Evolutionary conservation across 2,329 filamentous ascomycete species (phyloP), one percentile per base, ranked within the genome.

Genomic region (Balansia obtecta): DNA sequence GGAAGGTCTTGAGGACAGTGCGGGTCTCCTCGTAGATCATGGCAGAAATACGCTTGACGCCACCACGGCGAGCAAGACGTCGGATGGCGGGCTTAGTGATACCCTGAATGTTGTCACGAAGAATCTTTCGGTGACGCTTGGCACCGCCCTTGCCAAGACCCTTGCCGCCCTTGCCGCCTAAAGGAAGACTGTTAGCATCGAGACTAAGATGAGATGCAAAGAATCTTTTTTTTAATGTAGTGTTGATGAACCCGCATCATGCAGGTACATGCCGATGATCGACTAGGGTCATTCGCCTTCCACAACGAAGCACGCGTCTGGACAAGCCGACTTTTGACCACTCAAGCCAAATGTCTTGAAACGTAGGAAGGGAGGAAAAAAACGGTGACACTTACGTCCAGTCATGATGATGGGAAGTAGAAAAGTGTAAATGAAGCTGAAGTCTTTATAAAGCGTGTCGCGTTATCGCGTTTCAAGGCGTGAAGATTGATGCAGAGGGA

Each of bases 11-110:
- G 64, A 86, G 79, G 56, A 86, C 83, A 76, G 81, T 81, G 60
- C 83, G 83, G 56, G 83, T 86, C 75, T 86, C 83, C 70, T 86
- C 83, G 76, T 86, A 86, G 72, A 86, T 86, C 82, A 86, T 94
- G 70, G 90, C 90, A 66, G 89, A 95, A 67, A 96, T 96, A 95
- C 90, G 90, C 88, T 96, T 96, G 81, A 96, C 90, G 90, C 90
- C 90, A 74, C 90, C 90, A 93, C 90, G 89, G 76, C 90, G 90
- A 60, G 90, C 90, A 71, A 96, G 89, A 94, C 90, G 90, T 67
- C 90, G 86, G 75, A 96, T 96, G 65, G 90, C 90, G 65, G 90
- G 90, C 86, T 96, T 96, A 68, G 90, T 96, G 70, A 96, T 96
- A 76, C 90, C 90, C 79, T 96, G 90, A 69, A 96, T 96, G 86